Evolutionary conservation across 2,329 filamentous ascomycete genomes (phyloP).

Genomic region (Scedosporium minutisporum): DNA sequence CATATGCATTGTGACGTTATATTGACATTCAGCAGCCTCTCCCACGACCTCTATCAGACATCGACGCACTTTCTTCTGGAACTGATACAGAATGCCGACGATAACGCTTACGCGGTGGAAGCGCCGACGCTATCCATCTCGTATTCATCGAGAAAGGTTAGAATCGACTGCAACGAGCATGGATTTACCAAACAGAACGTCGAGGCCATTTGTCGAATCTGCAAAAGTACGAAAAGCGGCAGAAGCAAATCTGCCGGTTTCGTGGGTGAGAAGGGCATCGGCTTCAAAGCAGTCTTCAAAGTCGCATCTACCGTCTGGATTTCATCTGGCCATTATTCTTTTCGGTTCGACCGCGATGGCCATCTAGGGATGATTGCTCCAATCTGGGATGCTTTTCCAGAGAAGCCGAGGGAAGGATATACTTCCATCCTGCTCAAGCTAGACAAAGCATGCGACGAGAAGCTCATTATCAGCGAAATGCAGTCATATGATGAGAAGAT

Average conservation of each 20-base stretch:
- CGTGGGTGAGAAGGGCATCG: constrained; percentile 25
- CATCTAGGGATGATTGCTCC: constrained; percentile 25
- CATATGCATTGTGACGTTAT: not conserved
- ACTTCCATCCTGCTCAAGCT: constrained; percentile 11
- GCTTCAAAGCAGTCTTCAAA: constrained; percentile 25
- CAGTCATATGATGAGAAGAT: constrained; percentile 15
- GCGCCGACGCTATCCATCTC: constrained; percentile 7
- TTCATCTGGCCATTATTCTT: constrained; percentile 18
- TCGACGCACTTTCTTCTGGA: constrained; percentile 28
- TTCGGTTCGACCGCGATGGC: constrained; percentile 20
- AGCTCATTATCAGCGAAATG: constrained; percentile 12
- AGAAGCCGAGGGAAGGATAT: constrained; percentile 12
- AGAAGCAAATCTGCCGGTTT: constrained; percentile 15
- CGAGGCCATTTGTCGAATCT: constrained; percentile 22
- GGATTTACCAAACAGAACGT: constrained; percentile 21
- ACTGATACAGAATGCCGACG: constrained; percentile 31
- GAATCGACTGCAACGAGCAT: constrained; percentile 24
- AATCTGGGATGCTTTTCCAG: constrained; percentile 17
- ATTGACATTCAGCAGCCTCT: constrained; percentile 9
- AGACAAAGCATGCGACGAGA: constrained; percentile 4
- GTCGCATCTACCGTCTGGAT: constrained; percentile 20
- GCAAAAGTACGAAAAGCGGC: constrained; percentile 20
- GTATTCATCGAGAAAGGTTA: constrained; percentile 10
- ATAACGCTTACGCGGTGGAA: constrained; percentile 21
- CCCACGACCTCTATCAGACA: constrained; percentile 21